phyloP scores from a whole-genome alignment of 768 basidiomycete species.

The Agrocybe pediades region DNA sequence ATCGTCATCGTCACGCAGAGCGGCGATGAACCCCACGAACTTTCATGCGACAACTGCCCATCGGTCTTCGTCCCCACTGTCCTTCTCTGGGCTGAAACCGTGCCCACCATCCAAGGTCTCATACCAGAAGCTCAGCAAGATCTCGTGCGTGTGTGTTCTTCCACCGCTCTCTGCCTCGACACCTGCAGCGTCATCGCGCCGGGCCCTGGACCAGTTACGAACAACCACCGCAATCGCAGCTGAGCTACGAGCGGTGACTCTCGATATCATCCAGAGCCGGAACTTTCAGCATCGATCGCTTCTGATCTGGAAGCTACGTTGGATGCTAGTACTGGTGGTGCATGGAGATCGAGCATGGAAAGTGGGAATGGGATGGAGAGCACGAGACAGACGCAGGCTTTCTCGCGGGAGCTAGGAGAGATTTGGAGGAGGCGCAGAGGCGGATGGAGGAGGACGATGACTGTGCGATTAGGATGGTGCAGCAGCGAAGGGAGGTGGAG shows the following conservation, averaged over 20 bases:
- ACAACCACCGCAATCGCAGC: conserved; percentile 66
- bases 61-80: conserved; percentile 68
- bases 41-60: conserved; percentile 72
- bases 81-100: conserved; percentile 68
- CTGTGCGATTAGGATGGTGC: conserved; percentile 44
- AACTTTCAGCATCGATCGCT: conserved; percentile 81
- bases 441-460: conserved; percentile 58
- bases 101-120: conserved; percentile 65
- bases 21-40: conserved; percentile 45
- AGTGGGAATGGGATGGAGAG: conserved; percentile 26
- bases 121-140: conserved; percentile 73
- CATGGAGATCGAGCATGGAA: no score
- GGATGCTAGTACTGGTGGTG: no score
- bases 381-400: conserved; percentile 49
- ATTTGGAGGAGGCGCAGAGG: conserved; percentile 54
- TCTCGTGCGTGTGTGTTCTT: conserved; percentile 74
- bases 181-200: background rate
- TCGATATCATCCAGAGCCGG: conserved; percentile 83
- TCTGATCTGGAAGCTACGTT: conserved; percentile 77
- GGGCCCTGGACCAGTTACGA: conserved; percentile 35
- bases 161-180: conserved; percentile 33
- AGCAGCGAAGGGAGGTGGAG: conserved; percentile 35
- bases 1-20: conserved; percentile 11
- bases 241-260: conserved; percentile 81
- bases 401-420: conserved; percentile 64